These are phyloP conservation scores for Phytophthora chlamydospora DNA, from an alignment of 352 stramenopile species.

Conservation along the genomic window DNA sequence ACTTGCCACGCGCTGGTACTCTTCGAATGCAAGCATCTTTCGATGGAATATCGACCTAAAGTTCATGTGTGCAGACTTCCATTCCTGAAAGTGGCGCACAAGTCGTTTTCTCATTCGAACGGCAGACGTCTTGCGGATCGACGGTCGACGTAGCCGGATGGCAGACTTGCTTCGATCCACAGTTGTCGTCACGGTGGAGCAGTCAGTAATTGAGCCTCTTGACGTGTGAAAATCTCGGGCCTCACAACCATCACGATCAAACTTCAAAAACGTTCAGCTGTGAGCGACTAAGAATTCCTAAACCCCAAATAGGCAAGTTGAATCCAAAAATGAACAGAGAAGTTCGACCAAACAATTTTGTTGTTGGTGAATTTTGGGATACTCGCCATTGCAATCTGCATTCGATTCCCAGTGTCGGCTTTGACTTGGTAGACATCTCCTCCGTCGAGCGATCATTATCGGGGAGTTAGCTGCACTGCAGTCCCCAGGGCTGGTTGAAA, in stretches of 20 bases:
- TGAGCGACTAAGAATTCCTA: no score
- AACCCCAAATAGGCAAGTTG: no score
- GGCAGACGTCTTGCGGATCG: conserved; percentile 1
- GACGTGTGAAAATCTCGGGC: background rate
- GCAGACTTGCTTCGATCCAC: background rate
- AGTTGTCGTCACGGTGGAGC: background rate
- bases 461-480: conserved; percentile 6
- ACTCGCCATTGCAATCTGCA: no score
- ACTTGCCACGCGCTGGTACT: conserved; percentile 23
- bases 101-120: conserved; percentile 3
- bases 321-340: no score
- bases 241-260: no score
- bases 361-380: no score
- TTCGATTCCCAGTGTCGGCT: no score
- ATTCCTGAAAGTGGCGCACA: conserved; percentile 15
- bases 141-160: background rate
- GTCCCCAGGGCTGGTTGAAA: background rate
- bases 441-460: no score
- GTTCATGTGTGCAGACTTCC: conserved; percentile 38
- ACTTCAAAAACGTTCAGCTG: no score
- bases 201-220: background rate
- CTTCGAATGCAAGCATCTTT: conserved; percentile 34
- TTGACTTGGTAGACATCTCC: no score
- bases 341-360: no score
- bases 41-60: conserved; percentile 37